Conservation (phyloP, 495 filamentous ascomycete species). For the Annulohypoxylon nitens region DNA sequence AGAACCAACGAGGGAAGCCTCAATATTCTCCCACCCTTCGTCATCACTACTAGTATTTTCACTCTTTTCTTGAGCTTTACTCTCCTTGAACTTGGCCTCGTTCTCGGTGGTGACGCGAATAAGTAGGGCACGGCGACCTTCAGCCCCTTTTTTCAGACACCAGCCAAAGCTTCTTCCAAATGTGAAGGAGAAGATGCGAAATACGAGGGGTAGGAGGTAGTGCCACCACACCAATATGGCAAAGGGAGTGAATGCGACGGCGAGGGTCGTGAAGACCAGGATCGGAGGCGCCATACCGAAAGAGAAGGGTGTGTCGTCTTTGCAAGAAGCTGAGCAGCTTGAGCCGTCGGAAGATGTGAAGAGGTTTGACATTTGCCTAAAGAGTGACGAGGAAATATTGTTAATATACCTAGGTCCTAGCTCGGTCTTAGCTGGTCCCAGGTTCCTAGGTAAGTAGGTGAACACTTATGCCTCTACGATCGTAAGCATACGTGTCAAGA, state of each 20-base stretch:
- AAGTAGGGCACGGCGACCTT: conserved; percentile 71
- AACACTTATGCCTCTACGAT: conserved; percentile 11
- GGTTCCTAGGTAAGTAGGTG: conserved; percentile 1
- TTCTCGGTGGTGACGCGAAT: conserved; percentile 71
- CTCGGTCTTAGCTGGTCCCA: too few species aligned
- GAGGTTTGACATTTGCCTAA: conserved; percentile 40
- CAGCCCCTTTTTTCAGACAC: conserved; percentile 75
- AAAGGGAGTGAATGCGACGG: conserved; percentile 47
- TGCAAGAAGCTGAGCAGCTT: conserved; percentile 24
- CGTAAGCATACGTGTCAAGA: conserved; percentile 40
- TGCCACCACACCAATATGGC: conserved; percentile 43
- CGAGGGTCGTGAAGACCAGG: conserved; percentile 47
- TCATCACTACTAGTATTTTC: conserved; percentile 60
- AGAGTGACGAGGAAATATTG: conserved; percentile 17
- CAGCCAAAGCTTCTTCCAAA: conserved; percentile 69
- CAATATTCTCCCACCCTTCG: conserved; percentile 83
- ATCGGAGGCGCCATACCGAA: conserved; percentile 48
- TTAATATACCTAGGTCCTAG: background rate
- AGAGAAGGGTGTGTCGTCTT: conserved; percentile 29
- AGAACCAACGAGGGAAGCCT: conserved; percentile 65
- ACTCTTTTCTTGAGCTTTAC: conserved; percentile 52
- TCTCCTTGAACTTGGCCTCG: conserved; percentile 65
- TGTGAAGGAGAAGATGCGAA: conserved; percentile 53
- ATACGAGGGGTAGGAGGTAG: conserved; percentile 52
- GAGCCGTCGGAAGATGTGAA: conserved; percentile 15